Percentiles rank a stretch among this genome's conserved stretches.
phyloP scores from a whole-genome alignment of 208 protist genomes.

The Naegleria fowleri region DNA sequence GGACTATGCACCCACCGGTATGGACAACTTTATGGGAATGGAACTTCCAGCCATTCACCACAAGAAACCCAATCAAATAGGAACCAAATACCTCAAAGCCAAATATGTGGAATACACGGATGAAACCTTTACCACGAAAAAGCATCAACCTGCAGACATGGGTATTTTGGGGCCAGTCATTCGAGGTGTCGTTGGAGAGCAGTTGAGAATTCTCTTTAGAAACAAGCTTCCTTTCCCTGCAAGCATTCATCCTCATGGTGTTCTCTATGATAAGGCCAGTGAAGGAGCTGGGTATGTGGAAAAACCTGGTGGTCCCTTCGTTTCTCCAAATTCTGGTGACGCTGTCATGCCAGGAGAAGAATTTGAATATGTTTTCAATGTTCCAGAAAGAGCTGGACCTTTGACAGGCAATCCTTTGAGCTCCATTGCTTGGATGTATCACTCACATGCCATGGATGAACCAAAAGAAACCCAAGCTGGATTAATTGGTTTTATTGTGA shows the following conservation, averaged over 20 bases:
- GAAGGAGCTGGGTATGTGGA: neutral
- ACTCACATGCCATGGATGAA: neutral
- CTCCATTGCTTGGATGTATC: neutral
- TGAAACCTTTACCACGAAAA: neutral
- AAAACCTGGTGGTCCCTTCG: neutral
- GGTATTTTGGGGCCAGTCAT: neutral
- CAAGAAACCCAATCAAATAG: neutral
- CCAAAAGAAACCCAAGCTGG: neutral
- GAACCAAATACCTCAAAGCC: neutral
- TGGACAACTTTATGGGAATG: too few species aligned
- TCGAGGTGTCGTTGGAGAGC: neutral
- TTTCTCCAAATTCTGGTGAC: neutral
- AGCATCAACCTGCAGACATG: neutral
- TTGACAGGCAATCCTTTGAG: neutral
- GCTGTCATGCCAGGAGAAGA: neutral
- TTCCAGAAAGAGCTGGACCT: neutral
- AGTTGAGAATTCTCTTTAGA: neutral
- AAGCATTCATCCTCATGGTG: neutral
- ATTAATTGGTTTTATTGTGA: constrained; percentile 6
- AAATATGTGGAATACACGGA: neutral
- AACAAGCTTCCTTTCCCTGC: neutral
- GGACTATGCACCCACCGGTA: too few species aligned
- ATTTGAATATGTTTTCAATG: neutral
- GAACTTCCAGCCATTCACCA: neutral
- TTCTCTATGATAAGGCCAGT: neutral